These are phyloP conservation scores for Eutypa lata DNA, from an alignment of 2,329 filamentous ascomycete genomes.

Conservation along the genomic window DNA sequence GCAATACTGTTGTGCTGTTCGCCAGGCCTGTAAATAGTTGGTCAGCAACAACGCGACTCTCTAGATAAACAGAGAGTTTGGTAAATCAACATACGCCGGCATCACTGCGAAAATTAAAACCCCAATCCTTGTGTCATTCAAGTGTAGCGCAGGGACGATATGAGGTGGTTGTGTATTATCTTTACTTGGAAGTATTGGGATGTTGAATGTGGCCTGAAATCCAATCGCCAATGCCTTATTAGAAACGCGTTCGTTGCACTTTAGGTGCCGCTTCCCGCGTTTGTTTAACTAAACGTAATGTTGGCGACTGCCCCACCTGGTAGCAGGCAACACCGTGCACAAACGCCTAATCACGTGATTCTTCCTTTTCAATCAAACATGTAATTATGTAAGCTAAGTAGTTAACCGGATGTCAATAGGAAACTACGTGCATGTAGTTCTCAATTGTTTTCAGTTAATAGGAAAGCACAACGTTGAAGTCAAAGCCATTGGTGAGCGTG, in stretches of 20 bases:
- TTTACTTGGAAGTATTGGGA: not conserved
- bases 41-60: slow-evolving; percentile 17
- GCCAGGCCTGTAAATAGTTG: slow-evolving; percentile 51
- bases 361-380: too few species aligned
- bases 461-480: too few species aligned
- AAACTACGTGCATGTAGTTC: too few species aligned
- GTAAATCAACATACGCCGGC: slow-evolving; percentile 24
- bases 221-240: too few species aligned
- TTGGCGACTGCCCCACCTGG: not conserved
- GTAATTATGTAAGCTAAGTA: too few species aligned
- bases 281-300: not conserved
- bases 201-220: not conserved
- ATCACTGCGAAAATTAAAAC: slow-evolving; percentile 9
- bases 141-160: not conserved
- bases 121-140: not conserved
- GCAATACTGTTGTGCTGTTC: slow-evolving; percentile 62
- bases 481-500: too few species aligned
- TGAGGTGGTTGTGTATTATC: not conserved
- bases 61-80: not conserved
- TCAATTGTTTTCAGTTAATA: too few species aligned
- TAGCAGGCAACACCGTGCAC: not conserved
- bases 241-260: not conserved
- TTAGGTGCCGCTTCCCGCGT: too few species aligned
- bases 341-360: not conserved
- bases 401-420: too few species aligned